Conservation (phyloP, 177 flowering plant species). For the Tripterygium wilfordii region DNA sequence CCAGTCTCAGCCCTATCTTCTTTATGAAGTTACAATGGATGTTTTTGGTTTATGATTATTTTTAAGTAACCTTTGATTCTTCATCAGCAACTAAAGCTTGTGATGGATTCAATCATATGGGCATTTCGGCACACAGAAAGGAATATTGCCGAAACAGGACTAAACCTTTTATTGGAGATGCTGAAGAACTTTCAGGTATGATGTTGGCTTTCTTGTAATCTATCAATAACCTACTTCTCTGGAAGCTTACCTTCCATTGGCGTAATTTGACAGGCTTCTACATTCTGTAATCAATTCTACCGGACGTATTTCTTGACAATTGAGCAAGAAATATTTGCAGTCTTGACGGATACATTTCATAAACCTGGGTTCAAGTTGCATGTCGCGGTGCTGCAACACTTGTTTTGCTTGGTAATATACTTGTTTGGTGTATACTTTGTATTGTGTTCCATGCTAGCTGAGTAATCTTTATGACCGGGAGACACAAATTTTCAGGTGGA, state of each 20-base stretch:
- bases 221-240: neutral
- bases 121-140: conserved; percentile 98
- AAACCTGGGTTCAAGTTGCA: conserved; percentile 99
- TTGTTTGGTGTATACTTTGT: too few species aligned
- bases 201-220: neutral
- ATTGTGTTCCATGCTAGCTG: conserved; percentile 83
- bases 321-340: conserved; percentile 98
- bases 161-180: conserved; percentile 90
- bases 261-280: conserved; percentile 54
- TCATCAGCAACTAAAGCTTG: conserved; percentile 85
- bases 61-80: neutral
- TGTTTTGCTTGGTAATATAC: conserved; percentile 82
- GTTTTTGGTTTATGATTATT: neutral
- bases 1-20: too few species aligned
- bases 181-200: conserved; percentile 92
- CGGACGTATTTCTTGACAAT: conserved; percentile 74
- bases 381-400: conserved; percentile 80
- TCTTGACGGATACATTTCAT: conserved; percentile 96
- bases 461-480: too few species aligned
- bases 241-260: neutral
- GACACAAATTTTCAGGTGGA: conserved; percentile 51
- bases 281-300: conserved; percentile 92
- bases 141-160: conserved; percentile 97
- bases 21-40: too few species aligned
- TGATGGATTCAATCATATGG: conserved; percentile 98